phyloP scores from a whole-genome alignment of 371 early-diverging fungal genomes.

The Mortierella sp. region DNA sequence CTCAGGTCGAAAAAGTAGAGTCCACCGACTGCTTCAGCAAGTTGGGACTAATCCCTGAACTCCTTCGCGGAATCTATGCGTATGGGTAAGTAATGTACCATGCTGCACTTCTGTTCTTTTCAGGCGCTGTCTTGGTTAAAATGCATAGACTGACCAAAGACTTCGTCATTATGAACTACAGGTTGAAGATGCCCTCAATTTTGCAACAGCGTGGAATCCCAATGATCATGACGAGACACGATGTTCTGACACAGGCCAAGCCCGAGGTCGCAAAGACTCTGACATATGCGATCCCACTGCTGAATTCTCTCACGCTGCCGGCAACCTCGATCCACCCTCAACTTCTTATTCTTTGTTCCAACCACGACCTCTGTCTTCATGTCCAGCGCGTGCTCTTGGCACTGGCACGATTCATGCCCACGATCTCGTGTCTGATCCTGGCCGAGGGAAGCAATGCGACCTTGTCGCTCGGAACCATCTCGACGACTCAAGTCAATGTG shows the following conservation, averaged over 20 bases:
- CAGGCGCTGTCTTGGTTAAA: not conserved
- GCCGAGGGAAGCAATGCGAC: slow-evolving; percentile 55
- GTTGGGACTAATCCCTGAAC: slow-evolving; percentile 41
- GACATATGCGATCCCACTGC: slow-evolving; percentile 51
- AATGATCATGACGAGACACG: slow-evolving; percentile 56
- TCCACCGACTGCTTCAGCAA: slow-evolving; percentile 53
- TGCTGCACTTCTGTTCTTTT: not conserved
- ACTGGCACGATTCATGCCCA: slow-evolving; percentile 54
- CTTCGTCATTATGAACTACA: not conserved
- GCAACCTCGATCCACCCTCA: slow-evolving; percentile 57
- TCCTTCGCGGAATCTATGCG: slow-evolving; percentile 53
- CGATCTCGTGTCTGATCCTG: slow-evolving; percentile 52
- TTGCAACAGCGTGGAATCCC: slow-evolving; percentile 56
- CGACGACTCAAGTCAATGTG: slow-evolving; percentile 46
- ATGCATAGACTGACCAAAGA: not conserved
- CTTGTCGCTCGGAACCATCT: slow-evolving; percentile 47
- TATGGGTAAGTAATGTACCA: slow-evolving; percentile 25
- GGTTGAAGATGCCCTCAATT: slow-evolving; percentile 51
- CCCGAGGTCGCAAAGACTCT: slow-evolving; percentile 54
- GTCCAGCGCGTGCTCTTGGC: slow-evolving; percentile 54
- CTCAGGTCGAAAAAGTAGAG: slow-evolving; percentile 44
- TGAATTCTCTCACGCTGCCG: slow-evolving; percentile 46
- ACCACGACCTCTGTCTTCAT: slow-evolving; percentile 50
- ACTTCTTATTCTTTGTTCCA: slow-evolving; percentile 52
- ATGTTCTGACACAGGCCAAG: slow-evolving; percentile 52